Conservation (phyloP, 257 asterid species). For the Scutellaria galericulata region DNA sequence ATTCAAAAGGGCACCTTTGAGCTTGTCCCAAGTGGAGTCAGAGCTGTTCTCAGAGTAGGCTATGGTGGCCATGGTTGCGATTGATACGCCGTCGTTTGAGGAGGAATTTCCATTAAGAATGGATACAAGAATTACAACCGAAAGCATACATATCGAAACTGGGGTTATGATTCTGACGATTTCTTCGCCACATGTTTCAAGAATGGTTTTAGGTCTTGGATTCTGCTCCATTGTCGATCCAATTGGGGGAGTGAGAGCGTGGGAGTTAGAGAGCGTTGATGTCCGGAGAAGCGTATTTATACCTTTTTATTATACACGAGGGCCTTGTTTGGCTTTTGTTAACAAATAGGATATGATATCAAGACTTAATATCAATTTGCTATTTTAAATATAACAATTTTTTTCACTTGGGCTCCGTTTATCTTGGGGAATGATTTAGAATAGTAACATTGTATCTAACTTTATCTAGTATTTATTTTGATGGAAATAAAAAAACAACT, state of each 20-base stretch:
- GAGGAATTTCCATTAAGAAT: constrained; percentile 60
- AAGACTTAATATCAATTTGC: too few species aligned
- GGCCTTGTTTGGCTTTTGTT: too few species aligned
- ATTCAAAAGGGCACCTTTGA: constrained; percentile 93
- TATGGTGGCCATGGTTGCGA: constrained; percentile 71
- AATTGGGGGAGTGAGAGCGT: neutral
- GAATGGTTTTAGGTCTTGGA: constrained; percentile 60
- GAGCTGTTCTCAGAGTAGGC: constrained; percentile 79
- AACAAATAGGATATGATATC: too few species aligned
- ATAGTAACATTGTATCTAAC: too few species aligned
- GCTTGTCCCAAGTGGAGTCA: constrained; percentile 88
- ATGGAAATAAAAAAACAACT: too few species aligned
- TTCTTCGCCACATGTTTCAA: constrained; percentile 91
- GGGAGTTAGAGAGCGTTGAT: neutral
- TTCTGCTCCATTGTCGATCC: constrained; percentile 64
- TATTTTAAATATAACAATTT: too few species aligned
- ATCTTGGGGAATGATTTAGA: too few species aligned
- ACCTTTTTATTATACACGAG: too few species aligned
- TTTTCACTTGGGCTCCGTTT: too few species aligned
- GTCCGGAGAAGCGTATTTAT: neutral
- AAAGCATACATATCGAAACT: constrained; percentile 90
- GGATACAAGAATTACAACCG: constrained; percentile 79
- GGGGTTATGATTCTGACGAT: constrained; percentile 84
- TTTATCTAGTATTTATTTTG: too few species aligned
- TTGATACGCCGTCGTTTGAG: constrained; percentile 41